These are phyloP conservation scores for Lachnellula subtilissima DNA, from an alignment of 2,329 filamentous ascomycete species.

Conservation along the genomic window DNA sequence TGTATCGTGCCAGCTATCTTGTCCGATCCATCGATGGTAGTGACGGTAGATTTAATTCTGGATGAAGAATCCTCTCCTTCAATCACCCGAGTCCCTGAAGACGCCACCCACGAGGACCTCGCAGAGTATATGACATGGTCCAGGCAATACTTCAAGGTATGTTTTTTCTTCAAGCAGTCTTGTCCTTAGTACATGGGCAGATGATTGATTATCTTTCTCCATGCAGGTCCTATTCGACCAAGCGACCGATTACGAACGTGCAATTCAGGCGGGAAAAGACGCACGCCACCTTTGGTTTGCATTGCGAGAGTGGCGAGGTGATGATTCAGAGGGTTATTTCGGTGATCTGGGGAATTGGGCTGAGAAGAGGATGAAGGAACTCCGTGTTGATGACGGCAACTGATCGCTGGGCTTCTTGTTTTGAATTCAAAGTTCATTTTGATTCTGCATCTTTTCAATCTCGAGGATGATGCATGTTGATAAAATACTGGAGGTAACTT, in stretches of 20 bases:
- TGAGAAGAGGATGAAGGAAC: constrained; percentile 7
- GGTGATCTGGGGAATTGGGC: constrained; percentile 8
- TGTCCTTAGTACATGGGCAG: neutral
- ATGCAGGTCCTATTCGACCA: constrained; percentile 3
- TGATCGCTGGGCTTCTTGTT: too few species aligned
- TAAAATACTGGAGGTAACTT: too few species aligned
- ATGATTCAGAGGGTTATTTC: constrained; percentile 15
- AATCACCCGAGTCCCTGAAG: constrained; percentile 24
- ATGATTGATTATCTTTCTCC: neutral
- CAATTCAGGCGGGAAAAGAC: constrained; percentile 26
- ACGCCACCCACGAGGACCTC: constrained; percentile 9
- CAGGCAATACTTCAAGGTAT: constrained; percentile 27
- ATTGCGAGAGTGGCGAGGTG: constrained; percentile 16
- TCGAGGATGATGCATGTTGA: too few species aligned
- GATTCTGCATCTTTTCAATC: too few species aligned
- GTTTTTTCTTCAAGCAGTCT: constrained; percentile 4
- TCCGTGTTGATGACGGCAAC: neutral
- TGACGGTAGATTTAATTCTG: constrained; percentile 16
- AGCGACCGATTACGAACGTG: constrained; percentile 19
- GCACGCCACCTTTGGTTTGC: constrained; percentile 30
- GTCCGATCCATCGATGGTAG: constrained; percentile 20
- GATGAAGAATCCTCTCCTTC: constrained; percentile 22
- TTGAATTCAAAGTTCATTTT: too few species aligned
- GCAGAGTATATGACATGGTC: constrained; percentile 22
- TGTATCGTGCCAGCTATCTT: constrained; percentile 31